Percentiles rank a stretch among this genome's conserved stretches.
These are phyloP conservation scores for Colletotrichum paranaense DNA, from an alignment of 2,329 filamentous ascomycete genomes.

Conservation along the genomic window DNA sequence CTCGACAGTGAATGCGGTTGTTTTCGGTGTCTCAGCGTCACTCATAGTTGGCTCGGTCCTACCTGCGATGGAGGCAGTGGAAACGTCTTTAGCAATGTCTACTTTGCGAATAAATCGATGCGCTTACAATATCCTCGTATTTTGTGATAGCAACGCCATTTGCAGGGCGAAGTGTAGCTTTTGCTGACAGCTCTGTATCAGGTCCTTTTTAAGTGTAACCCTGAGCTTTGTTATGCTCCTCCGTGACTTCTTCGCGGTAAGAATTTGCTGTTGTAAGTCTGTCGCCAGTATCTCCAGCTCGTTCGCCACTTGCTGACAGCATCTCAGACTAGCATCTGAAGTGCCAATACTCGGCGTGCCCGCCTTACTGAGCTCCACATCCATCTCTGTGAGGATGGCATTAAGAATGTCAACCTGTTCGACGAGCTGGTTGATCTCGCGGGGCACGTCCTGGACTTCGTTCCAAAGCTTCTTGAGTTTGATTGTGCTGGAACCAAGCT, in stretches of 20 bases:
- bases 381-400: neutral
- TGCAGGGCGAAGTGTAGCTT: conserved; percentile 8
- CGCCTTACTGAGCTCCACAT: neutral
- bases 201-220: conserved; percentile 20
- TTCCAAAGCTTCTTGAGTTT: conserved; percentile 26
- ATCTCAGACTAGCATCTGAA: neutral
- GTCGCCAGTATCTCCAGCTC: neutral
- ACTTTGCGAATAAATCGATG: accelerated
- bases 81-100: neutral
- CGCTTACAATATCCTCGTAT: neutral
- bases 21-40: accelerated
- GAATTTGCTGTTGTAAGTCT: conserved; percentile 2
- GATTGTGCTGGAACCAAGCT: conserved; percentile 2
- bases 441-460: conserved; percentile 26
- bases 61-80: neutral
- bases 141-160: neutral
- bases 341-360: neutral
- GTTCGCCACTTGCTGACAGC: neutral
- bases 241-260: neutral
- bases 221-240: conserved; percentile 19
- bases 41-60: too few species aligned
- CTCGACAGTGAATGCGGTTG: too few species aligned
- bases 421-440: conserved; percentile 10
- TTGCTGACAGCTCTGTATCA: neutral
- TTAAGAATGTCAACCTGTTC: neutral